Percentiles rank a stretch among this genome's conserved stretches.
Conservation (phyloP, 1,284 basidiomycete species). For the Irpex sp. region DNA sequence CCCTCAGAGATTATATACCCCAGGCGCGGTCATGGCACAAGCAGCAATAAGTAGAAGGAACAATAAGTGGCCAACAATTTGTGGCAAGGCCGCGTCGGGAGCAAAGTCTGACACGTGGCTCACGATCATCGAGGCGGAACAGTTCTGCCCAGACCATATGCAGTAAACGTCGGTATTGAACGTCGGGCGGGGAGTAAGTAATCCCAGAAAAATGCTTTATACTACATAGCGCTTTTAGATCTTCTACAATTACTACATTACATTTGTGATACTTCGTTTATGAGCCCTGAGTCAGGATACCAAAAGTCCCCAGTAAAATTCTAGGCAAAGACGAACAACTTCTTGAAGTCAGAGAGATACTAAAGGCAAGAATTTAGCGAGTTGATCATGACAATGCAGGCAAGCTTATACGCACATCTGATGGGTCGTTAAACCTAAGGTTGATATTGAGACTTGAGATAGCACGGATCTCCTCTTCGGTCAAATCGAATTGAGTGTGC, state of each 20-base stretch:
- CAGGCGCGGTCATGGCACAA: neutral
- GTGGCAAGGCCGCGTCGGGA: too few relatives aligned
- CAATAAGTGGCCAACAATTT: neutral
- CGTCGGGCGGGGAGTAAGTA: too few relatives aligned
- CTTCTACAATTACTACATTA: neutral
- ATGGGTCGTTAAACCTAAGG: constrained; percentile 24
- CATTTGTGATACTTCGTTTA: constrained; percentile 1
- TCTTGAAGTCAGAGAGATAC: constrained; percentile 6
- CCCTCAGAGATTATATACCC: neutral
- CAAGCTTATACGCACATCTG: constrained; percentile 17
- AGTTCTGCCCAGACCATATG: too few relatives aligned
- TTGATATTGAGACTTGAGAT: constrained; percentile 18
- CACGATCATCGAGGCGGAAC: neutral
- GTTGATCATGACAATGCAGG: neutral
- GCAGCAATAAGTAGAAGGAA: neutral
- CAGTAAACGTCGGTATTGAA: too few relatives aligned
- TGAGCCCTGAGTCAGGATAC: too few relatives aligned
- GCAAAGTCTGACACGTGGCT: neutral
- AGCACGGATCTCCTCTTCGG: constrained; percentile 18
- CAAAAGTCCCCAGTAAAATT: too few relatives aligned
- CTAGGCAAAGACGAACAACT: constrained; percentile 6
- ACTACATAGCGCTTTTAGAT: too few relatives aligned
- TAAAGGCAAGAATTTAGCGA: neutral
- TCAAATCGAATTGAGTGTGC: constrained; percentile 14
- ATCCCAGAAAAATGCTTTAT: too few relatives aligned